These are phyloP conservation scores for Colletotrichum theobromicola DNA, from an alignment of 2,329 filamentous ascomycete species.

Conservation along the genomic window DNA sequence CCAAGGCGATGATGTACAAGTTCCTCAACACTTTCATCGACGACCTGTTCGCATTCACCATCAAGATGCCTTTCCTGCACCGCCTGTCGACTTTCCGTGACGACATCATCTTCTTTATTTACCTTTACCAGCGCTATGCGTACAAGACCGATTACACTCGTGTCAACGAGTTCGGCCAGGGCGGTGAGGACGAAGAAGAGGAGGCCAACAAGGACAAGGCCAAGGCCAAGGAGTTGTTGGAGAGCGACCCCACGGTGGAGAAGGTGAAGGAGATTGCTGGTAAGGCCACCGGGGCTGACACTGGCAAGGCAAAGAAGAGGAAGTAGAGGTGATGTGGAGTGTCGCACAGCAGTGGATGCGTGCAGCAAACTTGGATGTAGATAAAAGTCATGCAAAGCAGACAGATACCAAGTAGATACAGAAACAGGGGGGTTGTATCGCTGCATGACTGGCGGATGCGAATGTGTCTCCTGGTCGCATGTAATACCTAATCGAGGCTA, in stretches of 20 bases:
- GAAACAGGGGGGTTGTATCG: not conserved
- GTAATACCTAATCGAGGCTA: not conserved
- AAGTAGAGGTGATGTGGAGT: slow-evolving; percentile 31
- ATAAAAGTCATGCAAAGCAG: not conserved
- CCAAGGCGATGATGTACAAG: slow-evolving; percentile 96
- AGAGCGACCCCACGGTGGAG: slow-evolving; percentile 40
- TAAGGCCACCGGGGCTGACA: slow-evolving; percentile 56
- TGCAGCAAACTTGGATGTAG: not conserved
- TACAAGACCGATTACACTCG: slow-evolving; percentile 92
- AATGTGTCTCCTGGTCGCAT: not conserved
- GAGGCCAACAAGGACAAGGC: slow-evolving; percentile 46
- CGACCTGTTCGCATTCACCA: slow-evolving; percentile 97
- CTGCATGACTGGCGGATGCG: not conserved
- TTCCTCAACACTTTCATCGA: slow-evolving; percentile 99
- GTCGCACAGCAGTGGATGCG: not conserved
- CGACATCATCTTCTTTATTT: slow-evolving; percentile 98
- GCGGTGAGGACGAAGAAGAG: slow-evolving; percentile 84
- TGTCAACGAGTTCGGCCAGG: slow-evolving; percentile 98
- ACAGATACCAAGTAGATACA: not conserved
- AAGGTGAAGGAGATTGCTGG: slow-evolving; percentile 27
- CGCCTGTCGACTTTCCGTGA: slow-evolving; percentile 90
- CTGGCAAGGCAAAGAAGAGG: slow-evolving; percentile 49
- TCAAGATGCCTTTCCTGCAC: slow-evolving; percentile 98
- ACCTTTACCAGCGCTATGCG: slow-evolving; percentile 91
- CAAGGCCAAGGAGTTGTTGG: slow-evolving; percentile 34